Percentiles rank a stretch among this genome's conserved stretches.
phyloP scores from a whole-genome alignment of 257 asterid species.

The Perilla frutescens region DNA sequence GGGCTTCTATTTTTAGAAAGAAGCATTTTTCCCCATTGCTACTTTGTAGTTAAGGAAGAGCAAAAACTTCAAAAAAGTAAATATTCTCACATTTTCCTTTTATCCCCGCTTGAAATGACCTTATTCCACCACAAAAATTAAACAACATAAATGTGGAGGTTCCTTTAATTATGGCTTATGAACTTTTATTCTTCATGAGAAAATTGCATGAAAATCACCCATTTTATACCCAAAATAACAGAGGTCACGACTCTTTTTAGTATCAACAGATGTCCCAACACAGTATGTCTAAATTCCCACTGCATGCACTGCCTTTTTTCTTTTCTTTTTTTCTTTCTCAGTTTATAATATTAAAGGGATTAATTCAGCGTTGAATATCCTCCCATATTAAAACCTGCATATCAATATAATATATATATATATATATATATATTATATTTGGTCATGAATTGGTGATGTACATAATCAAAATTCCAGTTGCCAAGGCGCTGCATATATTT shows the following conservation, averaged over 20 bases:
- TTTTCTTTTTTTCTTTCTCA: neutral
- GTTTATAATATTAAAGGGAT: neutral
- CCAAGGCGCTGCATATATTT: too few species aligned
- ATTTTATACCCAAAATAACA: conserved; percentile 50
- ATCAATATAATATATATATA: neutral
- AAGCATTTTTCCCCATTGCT: neutral
- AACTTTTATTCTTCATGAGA: conserved; percentile 13
- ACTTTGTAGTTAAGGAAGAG: conserved; percentile 27
- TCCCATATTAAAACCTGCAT: neutral
- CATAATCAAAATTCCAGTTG: too few species aligned
- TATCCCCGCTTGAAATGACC: conserved; percentile 31
- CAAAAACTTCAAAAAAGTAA: conserved; percentile 4
- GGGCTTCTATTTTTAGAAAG: conserved; percentile 36
- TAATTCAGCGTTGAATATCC: too few species aligned
- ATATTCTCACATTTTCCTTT: neutral
- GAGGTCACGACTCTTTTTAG: conserved; percentile 36
- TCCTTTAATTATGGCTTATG: conserved; percentile 26
- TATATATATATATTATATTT: too few species aligned
- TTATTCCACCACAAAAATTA: conserved; percentile 28
- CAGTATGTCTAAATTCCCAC: conserved; percentile 38
- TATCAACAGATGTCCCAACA: conserved; percentile 40
- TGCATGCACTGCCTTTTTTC: too few species aligned
- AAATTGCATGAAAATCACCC: conserved; percentile 11
- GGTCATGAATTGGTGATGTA: too few species aligned
- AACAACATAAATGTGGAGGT: conserved; percentile 38